Evolutionary conservation across 2,329 filamentous ascomycete genomes (phyloP), one percentile per base, ranked within the genome.

Genomic region (Penicillium sclerotigenum): DNA sequence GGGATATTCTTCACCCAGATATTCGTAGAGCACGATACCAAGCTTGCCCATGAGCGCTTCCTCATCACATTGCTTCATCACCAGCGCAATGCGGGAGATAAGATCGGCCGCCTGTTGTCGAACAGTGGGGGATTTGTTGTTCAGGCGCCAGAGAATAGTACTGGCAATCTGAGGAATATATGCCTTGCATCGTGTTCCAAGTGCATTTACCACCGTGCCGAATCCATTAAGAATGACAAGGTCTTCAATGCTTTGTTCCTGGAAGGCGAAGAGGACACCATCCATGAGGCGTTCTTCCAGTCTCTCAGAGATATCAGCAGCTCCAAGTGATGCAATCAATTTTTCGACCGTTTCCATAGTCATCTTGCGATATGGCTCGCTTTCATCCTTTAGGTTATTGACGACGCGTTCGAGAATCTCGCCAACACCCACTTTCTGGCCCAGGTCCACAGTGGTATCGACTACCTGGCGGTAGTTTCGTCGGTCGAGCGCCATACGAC

Each of bases 11-110:
- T 99, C 94, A 74, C 94, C 94, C 0, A 99, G 85, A 71, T 97
- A 97, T 77, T 99, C 94, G 79, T 99, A 99, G 22, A 99, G 83
- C 11, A 97, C 92, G 54, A 96, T 83, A 65, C 93, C 91, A 34
- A 99, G 86, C 76, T 97, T 97, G 66, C 91, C 91, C 87, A 99
- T 94, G 50, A 97, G 82, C 1, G 89, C 89, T 74, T 99, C 94
- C 73, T 99, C 93, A 48, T 91, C 92, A 71, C 94, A 99, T 76
- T 97, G 92, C 78, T 95, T 95, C 92, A 99, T 97, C 48, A 97
- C 93, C 82, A 97, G 93, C 5, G 94, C 94, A 68, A 99, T 96
- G 22, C 94, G 90, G 9, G 92, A 96, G 64, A 99, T 95, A 43
- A 99, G 83, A 73, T 99, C 94, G 5, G 94, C 94, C 2, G 94